Base-by-base conservation (phyloP, 2,329 filamentous ascomycete species). In the Alternaria angustiovoidea region DNA sequence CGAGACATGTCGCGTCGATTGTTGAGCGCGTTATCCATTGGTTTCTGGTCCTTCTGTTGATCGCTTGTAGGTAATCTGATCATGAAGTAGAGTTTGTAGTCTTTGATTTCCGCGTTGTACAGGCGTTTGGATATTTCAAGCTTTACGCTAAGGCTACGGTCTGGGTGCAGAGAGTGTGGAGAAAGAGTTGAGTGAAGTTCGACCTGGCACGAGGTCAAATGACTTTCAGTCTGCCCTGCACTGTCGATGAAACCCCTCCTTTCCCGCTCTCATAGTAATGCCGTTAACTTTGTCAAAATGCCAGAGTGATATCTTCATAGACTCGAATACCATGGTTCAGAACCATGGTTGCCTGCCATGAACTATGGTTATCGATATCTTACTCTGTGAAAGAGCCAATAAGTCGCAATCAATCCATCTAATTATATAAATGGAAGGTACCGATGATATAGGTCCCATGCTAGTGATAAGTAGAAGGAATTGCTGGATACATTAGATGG, bases 121-220 rank as follows among this genome's bases (percentile, higher is more conserved):
- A 59, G 3, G 53, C 48, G 32, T 63, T 58, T 8, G 55, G 60
- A 6, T 64, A 60, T 24, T 69, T 61, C 8, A 69, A 22, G 9
- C 63, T 68, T 3, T 77, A 71, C 49, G 67, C 76, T 56, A 73
- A 73, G 7, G 61, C 62, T 52, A 41, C 38, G n/a, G 38, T 12
- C 38, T 41, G 18, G 18, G 18, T 12, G 38, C 38, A 18, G 8
- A 41, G 8, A 41, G 18, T 20, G 38, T 18, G 38, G n/a, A 41
- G n/a, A 41, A 41, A 41, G 7, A 11, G 9, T 11, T 41, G n/a
- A 18, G 38, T 18, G n/a, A 41, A 20, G n/a, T 11, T 5, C n/a
- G 18, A 41, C 36, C 16, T 38, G 75, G 36, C n/a, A 8, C n/a
- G 7, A 38, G 16, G 36, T 38, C 16, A 16, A n/a, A 18, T 38